Conservation (phyloP, 441 rosid species). For the Gossypium lobatum region DNA sequence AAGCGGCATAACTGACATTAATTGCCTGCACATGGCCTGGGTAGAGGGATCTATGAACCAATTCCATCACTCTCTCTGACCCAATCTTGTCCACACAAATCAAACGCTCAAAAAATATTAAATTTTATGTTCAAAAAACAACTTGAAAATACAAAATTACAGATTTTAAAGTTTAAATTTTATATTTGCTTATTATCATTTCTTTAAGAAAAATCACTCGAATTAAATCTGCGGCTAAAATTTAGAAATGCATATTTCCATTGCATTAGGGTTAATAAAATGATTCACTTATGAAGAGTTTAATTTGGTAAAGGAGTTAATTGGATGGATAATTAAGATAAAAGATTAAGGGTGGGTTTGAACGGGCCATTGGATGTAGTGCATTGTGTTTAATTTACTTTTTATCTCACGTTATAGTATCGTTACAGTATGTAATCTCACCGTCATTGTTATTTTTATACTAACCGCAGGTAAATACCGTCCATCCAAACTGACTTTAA, state of each 20-base stretch:
- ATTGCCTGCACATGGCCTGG: neutral
- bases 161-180: too few relatives aligned
- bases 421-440: too few relatives aligned
- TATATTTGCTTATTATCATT: neutral
- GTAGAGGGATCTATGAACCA: neutral
- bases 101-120: neutral
- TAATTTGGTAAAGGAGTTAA: too few relatives aligned
- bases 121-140: neutral
- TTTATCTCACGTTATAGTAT: too few relatives aligned
- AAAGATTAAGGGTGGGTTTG: too few relatives aligned
- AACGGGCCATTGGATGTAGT: too few relatives aligned
- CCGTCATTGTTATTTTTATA: rapidly evolving
- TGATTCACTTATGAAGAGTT: neutral
- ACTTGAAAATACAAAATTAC: too few relatives aligned
- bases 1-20: neutral
- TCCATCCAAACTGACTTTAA: too few relatives aligned
- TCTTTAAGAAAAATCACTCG: neutral
- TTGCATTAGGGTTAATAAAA: neutral
- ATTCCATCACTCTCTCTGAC: neutral
- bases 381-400: too few relatives aligned
- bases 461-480: rapidly evolving
- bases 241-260: neutral
- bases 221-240: neutral
- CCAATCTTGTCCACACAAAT: neutral
- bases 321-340: too few relatives aligned